Base-by-base conservation (phyloP, 2,329 filamentous ascomycete genomes). In the Xylaria sp. region DNA sequence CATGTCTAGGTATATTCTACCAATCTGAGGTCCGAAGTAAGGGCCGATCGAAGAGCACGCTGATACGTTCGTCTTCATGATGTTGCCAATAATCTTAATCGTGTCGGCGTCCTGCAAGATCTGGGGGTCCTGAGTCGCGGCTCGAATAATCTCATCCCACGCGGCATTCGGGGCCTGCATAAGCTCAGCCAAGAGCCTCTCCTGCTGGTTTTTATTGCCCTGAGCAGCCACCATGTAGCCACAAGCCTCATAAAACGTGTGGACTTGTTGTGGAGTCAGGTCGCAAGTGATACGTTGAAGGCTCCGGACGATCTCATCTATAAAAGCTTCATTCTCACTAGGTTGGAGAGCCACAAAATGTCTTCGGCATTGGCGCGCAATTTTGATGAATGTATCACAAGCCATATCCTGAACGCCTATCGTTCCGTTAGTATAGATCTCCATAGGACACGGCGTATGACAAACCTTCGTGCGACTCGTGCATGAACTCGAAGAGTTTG, bases 31-130 rank as follows among this genome's bases (percentile, higher is more conserved):
- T 78, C 97, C 97, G 81, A 99, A 99, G 82, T 98, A 99, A 61
- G 93, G 90, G 40, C 97, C 96, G 67, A 99, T 96, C 0, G 96
- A 98, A 42, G 93, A 93, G 81, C 96, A 99, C 42, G 96, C 96
- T n/a, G 97, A 95, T 4, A 99, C 96, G 76, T 99, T 99, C 0
- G 96, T 99, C 88, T 99, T 99, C 96, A 99, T 99, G 79, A 99
- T 97, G 82, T 99, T 99, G 73, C 96, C 96, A 71, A 99, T 94
- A 74, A 99, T 91, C 85, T 99, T 99, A 84, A 99, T 98, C 0
- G 94, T 97, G 74, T 99, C 94, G 11, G 90, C 86, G 77, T 98
- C 94, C 80, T 98, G 93, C 13, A 99, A 86, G 73, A 96, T 94
- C 26, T 90, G 87, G 0, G 96, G 93, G 78, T 97, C 91, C 69